A percentile compares a stretch with the other conserved stretches of the same genome.
Conservation (phyloP, 1,284 basidiomycete species). For the Heliocybe sulcata region DNA sequence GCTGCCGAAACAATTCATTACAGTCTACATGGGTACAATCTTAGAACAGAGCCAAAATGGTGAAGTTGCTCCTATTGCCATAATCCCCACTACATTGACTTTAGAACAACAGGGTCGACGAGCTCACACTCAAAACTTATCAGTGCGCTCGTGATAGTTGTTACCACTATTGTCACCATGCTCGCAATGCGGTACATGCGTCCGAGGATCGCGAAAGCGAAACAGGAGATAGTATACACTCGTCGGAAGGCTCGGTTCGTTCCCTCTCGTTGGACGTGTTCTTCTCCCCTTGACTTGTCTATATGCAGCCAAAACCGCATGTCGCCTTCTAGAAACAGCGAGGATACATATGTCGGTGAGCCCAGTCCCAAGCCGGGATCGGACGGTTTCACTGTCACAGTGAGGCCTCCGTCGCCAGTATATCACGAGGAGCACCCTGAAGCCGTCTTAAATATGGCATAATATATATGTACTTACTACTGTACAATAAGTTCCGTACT, state of each 20-base stretch:
- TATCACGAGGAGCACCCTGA: too few relatives aligned
- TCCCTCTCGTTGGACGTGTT: too few relatives aligned
- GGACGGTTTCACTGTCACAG: too few relatives aligned
- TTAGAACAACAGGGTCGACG: not conserved
- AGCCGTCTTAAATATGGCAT: too few relatives aligned
- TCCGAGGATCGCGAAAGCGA: not conserved
- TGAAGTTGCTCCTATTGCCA: slow-evolving; percentile 8
- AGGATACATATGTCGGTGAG: too few relatives aligned
- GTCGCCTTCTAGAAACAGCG: too few relatives aligned
- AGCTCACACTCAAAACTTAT: not conserved
- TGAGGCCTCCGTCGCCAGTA: too few relatives aligned
- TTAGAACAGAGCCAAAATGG: slow-evolving; percentile 21
- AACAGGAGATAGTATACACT: not conserved
- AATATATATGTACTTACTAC: too few relatives aligned
- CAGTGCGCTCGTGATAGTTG: not conserved
- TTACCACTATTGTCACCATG: not conserved
- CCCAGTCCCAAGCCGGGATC: too few relatives aligned
- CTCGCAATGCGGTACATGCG: not conserved
- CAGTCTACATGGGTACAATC: slow-evolving; percentile 48
- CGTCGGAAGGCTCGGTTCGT: not conserved
- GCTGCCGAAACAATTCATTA: slow-evolving; percentile 55
- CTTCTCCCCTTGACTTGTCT: too few relatives aligned
- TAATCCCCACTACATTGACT: not conserved
- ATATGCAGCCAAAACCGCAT: too few relatives aligned
- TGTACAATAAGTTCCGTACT: too few relatives aligned